Conservation (phyloP, 192 early-diverging fungal genomes). For the Podila verticillata region DNA sequence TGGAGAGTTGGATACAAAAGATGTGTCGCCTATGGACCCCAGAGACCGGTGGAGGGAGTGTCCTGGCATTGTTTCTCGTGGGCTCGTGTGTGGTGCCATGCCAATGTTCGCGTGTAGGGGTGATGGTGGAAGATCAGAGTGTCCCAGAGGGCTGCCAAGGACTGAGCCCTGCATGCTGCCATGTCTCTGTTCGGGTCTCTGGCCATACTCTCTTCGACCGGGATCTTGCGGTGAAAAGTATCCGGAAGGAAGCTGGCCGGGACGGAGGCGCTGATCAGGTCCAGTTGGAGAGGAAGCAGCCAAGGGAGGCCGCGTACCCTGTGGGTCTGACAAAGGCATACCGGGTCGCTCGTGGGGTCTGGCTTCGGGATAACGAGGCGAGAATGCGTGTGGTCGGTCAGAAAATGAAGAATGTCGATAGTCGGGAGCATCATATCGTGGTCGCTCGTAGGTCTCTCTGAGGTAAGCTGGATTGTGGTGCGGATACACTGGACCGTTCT, state of each 20-base stretch:
- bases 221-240: not conserved
- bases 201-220: conserved; percentile 1
- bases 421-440: not conserved
- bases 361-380: not conserved
- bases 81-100: not conserved
- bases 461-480: not conserved
- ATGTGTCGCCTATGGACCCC: not conserved
- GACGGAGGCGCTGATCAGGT: not conserved
- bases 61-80: not conserved
- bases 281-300: not conserved
- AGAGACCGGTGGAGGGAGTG: not conserved
- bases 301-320: not conserved
- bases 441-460: not conserved
- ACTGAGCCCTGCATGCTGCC: not conserved
- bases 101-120: not conserved
- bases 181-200: not conserved
- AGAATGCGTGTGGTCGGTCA: not conserved
- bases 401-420: not conserved
- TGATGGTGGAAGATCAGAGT: not conserved
- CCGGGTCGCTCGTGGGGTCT: not conserved
- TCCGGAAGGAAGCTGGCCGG: not conserved
- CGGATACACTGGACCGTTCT: not conserved
- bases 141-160: not conserved
- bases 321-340: not conserved
- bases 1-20: not conserved